phyloP scores from a whole-genome alignment of 176 grass and related monocot species.

The Aegilops umbellulata region DNA sequence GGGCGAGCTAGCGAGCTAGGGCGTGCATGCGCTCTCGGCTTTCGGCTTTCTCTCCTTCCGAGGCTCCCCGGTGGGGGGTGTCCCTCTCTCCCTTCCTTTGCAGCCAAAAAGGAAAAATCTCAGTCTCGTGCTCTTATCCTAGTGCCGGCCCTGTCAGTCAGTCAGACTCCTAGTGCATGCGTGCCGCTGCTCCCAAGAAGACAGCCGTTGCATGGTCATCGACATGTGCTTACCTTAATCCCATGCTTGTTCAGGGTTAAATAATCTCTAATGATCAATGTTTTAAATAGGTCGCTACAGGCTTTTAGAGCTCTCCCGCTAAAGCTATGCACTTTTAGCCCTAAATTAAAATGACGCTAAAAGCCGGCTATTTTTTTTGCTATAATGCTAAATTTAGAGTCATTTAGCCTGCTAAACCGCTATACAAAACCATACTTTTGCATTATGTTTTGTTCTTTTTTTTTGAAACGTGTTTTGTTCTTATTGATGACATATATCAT shows the following conservation, averaged over 20 bases:
- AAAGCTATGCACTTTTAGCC: no score
- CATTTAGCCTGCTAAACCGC: no score
- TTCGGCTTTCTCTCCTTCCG: constrained; percentile 53
- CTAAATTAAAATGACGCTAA: no score
- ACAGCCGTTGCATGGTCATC: not conserved
- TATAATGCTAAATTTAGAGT: no score
- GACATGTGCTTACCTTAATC: not conserved
- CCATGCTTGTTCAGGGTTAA: not conserved
- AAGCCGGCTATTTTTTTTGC: no score
- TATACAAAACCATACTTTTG: no score
- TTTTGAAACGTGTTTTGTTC: no score
- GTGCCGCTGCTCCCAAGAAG: not conserved
- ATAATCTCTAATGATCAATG: not conserved
- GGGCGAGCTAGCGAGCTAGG: not conserved
- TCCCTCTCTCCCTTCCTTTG: not conserved
- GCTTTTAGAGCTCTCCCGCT: no score
- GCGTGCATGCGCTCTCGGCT: constrained; percentile 37
- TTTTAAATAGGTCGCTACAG: no score
- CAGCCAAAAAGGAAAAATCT: constrained; percentile 31
- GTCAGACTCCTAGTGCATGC: not conserved
- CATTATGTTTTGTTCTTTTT: no score
- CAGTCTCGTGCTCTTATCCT: constrained; percentile 31
- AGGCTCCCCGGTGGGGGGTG: constrained; percentile 3
- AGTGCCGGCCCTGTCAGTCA: not conserved
- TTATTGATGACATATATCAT: no score